These are phyloP conservation scores for Wickerhamiella kazuoi DNA, from an alignment of 805 yeast species.

Conservation along the genomic window DNA sequence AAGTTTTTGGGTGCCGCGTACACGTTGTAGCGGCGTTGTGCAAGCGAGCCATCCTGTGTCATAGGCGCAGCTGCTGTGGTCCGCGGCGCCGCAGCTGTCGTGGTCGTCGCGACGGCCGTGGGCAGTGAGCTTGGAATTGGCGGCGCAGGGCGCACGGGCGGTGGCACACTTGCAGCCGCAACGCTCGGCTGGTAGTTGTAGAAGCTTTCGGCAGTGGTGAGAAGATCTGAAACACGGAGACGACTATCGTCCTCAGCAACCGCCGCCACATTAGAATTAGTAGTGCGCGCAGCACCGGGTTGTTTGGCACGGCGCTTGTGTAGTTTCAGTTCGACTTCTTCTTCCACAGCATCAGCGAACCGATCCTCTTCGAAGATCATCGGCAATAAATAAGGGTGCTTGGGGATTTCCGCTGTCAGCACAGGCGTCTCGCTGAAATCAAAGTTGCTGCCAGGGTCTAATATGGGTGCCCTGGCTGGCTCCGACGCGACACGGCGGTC, in stretches of 20 bases:
- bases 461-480: slow-evolving; percentile 1
- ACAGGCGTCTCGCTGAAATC: slow-evolving; percentile 2
- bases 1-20: background rate
- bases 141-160: slow-evolving; percentile 13
- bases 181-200: slow-evolving; percentile 12
- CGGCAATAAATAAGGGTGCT: slow-evolving; percentile 17
- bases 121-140: slow-evolving; percentile 7
- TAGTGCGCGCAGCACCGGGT: background rate
- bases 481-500: slow-evolving; percentile 4
- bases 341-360: slow-evolving; percentile 24
- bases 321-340: slow-evolving; percentile 18
- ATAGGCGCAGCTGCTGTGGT: background rate
- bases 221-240: slow-evolving; percentile 5
- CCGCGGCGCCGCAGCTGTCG: background rate
- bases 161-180: slow-evolving; percentile 11
- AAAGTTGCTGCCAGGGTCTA: slow-evolving; percentile 3
- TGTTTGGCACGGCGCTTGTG: slow-evolving; percentile 8
- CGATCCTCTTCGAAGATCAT: slow-evolving; percentile 26
- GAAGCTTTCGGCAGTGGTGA: slow-evolving; percentile 11
- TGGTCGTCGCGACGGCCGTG: too few relatives aligned
- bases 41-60: background rate
- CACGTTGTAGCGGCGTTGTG: background rate
- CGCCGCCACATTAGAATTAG: background rate
- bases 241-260: background rate
- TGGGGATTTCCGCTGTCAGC: background rate